Percentiles rank a stretch among this genome's conserved stretches.
phyloP scores from a whole-genome alignment of 2,329 filamentous ascomycete species.

The Fusarium chaquense region DNA sequence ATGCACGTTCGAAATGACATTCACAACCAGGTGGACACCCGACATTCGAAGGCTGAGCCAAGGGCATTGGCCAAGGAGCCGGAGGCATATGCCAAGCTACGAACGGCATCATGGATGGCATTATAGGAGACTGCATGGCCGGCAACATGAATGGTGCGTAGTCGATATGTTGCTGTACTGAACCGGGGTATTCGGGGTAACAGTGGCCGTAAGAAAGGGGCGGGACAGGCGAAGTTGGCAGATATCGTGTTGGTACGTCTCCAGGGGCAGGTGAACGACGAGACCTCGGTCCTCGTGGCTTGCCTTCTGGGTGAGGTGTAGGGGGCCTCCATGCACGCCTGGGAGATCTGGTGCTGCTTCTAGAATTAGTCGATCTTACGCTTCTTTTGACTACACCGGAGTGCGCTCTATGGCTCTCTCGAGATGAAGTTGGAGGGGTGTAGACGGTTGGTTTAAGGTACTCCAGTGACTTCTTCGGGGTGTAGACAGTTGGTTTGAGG shows the following conservation, averaged over 20 bases:
- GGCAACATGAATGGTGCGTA: constrained; percentile 11
- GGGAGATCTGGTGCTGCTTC: constrained; percentile 11
- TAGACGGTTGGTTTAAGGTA: constrained; percentile 27
- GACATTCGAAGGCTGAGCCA: background rate
- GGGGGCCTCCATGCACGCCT: constrained; percentile 23
- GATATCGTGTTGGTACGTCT: background rate
- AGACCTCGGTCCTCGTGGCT: constrained; percentile 3
- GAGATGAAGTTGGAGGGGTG: constrained; percentile 31
- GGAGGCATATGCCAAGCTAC: constrained; percentile 22
- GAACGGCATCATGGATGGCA: constrained; percentile 14
- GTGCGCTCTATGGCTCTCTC: background rate
- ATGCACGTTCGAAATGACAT: background rate
- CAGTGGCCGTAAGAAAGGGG: background rate
- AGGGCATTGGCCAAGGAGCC: constrained; percentile 1
- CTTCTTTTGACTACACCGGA: background rate
- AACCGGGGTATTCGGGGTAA: background rate
- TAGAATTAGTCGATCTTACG: background rate
- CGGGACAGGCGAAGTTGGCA: background rate
- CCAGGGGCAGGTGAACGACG: background rate
- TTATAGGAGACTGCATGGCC: background rate
- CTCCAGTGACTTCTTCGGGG: constrained; percentile 25
- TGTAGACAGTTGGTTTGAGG: constrained; percentile 30
- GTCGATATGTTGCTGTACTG: background rate
- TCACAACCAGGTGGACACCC: background rate
- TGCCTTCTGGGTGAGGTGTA: constrained; percentile 33